Evolutionary conservation across 495 filamentous ascomycete species (phyloP), one percentile per base, ranked within the genome.

Genomic region (Aspergillus nidulans): DNA sequence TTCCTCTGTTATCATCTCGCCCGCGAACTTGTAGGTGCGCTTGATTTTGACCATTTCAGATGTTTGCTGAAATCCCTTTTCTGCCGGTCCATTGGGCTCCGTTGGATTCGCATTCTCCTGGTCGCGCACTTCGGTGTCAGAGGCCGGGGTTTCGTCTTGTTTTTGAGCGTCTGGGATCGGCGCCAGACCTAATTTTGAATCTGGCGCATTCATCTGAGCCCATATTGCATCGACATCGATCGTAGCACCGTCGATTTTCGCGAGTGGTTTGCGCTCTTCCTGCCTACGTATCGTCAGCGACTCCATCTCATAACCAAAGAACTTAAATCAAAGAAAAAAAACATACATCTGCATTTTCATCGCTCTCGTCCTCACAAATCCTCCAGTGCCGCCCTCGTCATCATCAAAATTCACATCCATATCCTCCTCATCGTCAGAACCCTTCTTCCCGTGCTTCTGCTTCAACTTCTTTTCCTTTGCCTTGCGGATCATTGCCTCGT

Each of bases 201-300:
- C 62, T 10, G 72, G 63, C 7, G 80, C 71, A 20, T 81, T 85
- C 89, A 98, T 89, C 61, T 83, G 79, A 25, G 79, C 81, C 94
- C 94, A 98, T 15, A 97, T 62, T 10, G 84, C 84, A 56, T 97
- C 87, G n/a, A 98, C 88, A 64, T 98, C 89, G 44, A 94, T 73
- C 10, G 92, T 96, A 8, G 87, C 85, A 3, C 83, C 86, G 5
- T 85, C 85, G 39, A 77, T 82, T 49, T 71, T 77, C 6, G 81
- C 77, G 28, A 85, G 69, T n/a, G 79, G 69, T 72, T 82, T 85
- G 44, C 78, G 81, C 63, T 88, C 82, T 67, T 81, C 77, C 57
- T 83, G 80, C 66, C 85, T 91, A 63, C 40, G 52, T 13, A 16
- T 61, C 40, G 19, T 45, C 19, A 56, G 52, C 57, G 49, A 30